Evolutionary conservation across 805 yeast species (phyloP).

Genomic region (Candida odintsovae): DNA sequence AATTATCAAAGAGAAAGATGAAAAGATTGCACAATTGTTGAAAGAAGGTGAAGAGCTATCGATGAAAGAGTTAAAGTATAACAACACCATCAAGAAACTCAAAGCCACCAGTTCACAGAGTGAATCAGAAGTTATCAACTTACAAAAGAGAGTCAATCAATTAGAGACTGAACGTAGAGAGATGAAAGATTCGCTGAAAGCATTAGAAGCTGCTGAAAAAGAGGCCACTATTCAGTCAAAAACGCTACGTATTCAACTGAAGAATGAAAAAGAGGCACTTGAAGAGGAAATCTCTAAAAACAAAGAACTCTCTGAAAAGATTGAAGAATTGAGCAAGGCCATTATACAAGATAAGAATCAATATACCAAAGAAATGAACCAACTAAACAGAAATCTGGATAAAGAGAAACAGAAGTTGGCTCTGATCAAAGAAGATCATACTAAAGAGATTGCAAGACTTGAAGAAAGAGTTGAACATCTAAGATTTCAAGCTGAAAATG

Average conservation of each 20-base stretch:
- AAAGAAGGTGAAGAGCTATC: conserved; percentile 75
- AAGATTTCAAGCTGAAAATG: conserved; percentile 55
- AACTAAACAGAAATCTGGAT: conserved; percentile 26
- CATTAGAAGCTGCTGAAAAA: conserved; percentile 22
- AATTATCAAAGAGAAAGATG: conserved; percentile 37
- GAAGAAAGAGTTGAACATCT: conserved; percentile 68
- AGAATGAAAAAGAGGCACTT: conserved; percentile 15
- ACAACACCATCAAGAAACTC: conserved; percentile 59
- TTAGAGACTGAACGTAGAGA: conserved; percentile 21
- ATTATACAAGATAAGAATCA: conserved; percentile 20
- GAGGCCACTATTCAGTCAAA: conserved; percentile 19
- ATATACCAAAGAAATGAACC: conserved; percentile 23
- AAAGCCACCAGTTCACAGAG: conserved; percentile 38
- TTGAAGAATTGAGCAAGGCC: conserved; percentile 19
- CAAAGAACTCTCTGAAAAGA: conserved; percentile 21
- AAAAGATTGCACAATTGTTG: conserved; percentile 56
- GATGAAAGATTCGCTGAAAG: conserved; percentile 22
- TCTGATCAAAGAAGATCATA: conserved; percentile 17
- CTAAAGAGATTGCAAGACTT: conserved; percentile 46
- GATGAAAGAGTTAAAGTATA: conserved; percentile 61
- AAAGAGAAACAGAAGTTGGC: conserved; percentile 29
- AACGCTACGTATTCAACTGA: conserved; percentile 15
- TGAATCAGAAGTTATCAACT: conserved; percentile 27
- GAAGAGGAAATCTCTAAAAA: conserved; percentile 16
- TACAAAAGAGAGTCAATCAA: conserved; percentile 9